Evolutionary conservation across 768 basidiomycete species (phyloP), one percentile per base, ranked within the genome.

Genomic region (Boletus pseudopeckii): DNA sequence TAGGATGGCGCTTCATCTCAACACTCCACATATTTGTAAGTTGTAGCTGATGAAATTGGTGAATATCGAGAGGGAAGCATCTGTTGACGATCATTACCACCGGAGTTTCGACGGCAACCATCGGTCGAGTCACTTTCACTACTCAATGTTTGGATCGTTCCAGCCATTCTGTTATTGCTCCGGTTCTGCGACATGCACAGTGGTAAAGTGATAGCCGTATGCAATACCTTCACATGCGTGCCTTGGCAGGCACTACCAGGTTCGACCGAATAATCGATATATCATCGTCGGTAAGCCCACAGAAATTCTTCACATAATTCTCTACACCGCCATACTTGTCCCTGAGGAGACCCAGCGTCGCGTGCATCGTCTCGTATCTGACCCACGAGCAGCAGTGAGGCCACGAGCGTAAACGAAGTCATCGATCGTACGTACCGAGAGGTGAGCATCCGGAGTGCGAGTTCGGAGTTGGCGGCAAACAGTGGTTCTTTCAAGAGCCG

Each of bases 391-490:
- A 32, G n/a, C 7, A 28, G 30, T 47, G 36, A 56, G 49, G 8
- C 28, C 24, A 36, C n/a, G 37, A 22, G 10, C 13, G 30, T 18
- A 26, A 38, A 42, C n/a, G 15, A 28, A 7, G 5, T 15, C 33
- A 14, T 34, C 24, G 20, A 37, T 43, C n/a, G 26, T 30, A 50
- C 56, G 48, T 64, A 88, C 89, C 85, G 80, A 60, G 88, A 90
- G 5, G 85, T 82, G 48, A 92, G 82, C 87, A 91, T 88, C 56
- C 88, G 90, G n/a, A 89, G 72, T 2, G 88, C 88, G 22, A 88
- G 87, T 51, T 87, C 81, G 39, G 78, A 81, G 59, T 90, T 86
- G 7, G 83, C 77, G 1, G 86, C 84, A 58, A 91, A 91, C 13
- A 88, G 55, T 0, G 90, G 87, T 53, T 89, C 86, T 60, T 84